Percentiles rank a stretch among this genome's conserved stretches.
phyloP scores from a whole-genome alignment of 139 green algal species.

The Chlamydomonas sphaeroides region DNA sequence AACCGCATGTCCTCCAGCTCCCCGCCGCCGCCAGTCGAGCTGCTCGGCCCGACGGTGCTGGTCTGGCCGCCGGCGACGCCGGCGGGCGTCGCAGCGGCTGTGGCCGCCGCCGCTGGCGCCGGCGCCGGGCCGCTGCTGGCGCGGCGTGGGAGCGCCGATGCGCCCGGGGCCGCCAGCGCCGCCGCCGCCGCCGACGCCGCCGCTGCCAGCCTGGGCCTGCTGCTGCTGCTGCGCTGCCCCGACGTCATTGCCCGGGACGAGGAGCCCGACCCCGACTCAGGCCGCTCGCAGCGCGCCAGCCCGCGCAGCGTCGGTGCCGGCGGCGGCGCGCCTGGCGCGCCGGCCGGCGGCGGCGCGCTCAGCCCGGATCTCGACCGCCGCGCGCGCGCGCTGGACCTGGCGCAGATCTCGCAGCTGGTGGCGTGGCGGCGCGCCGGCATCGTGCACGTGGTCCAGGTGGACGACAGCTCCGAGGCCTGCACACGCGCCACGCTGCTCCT shows the following conservation, averaged over 20 bases:
- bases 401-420: slow-evolving; percentile 20
- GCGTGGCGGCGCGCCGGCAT: slow-evolving; percentile 13
- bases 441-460: not conserved
- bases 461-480: not conserved
- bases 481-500: not conserved
- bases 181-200: no score
- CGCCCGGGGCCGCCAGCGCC: not conserved
- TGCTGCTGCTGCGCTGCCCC: not conserved
- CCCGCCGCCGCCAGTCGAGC: not conserved
- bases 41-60: slow-evolving; percentile 1
- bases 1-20: no score
- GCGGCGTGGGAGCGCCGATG: not conserved
- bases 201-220: not conserved
- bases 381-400: no score
- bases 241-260: no score
- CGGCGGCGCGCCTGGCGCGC: not conserved
- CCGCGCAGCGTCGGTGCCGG: not conserved
- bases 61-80: not conserved
- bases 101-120: not conserved
- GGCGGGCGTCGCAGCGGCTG: no score
- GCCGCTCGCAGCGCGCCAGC: not conserved
- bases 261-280: no score
- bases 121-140: not conserved
- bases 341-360: not conserved
- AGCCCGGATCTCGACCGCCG: not conserved